phyloP scores from a whole-genome alignment of 768 basidiomycete genomes.

The Saitozyma sp. region DNA sequence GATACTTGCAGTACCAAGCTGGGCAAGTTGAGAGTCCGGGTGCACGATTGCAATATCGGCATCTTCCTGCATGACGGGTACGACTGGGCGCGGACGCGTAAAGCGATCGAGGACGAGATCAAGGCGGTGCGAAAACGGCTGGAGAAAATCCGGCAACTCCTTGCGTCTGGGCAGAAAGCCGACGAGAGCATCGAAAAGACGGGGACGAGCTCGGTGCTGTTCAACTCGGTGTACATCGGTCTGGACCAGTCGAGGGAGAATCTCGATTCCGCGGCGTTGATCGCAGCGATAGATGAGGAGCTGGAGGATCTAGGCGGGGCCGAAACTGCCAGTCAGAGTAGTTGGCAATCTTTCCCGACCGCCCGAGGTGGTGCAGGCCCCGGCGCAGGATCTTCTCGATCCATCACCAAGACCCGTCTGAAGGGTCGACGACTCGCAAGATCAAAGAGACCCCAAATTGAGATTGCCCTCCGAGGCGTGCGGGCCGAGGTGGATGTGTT shows the following conservation, averaged over 20 bases:
- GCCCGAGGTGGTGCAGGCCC: slow-evolving; percentile 20
- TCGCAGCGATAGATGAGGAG: slow-evolving; percentile 91
- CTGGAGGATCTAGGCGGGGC: slow-evolving; percentile 62
- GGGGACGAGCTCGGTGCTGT: slow-evolving; percentile 71
- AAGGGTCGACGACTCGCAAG: slow-evolving; percentile 32
- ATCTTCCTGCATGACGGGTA: slow-evolving; percentile 88
- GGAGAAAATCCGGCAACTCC: slow-evolving; percentile 84
- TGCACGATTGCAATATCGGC: slow-evolving; percentile 65
- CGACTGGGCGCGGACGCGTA: slow-evolving; percentile 85
- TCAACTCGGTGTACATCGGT: slow-evolving; percentile 93
- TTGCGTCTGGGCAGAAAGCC: slow-evolving; percentile 82
- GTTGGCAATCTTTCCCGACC: slow-evolving; percentile 80
- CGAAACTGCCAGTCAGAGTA: slow-evolving; percentile 75
- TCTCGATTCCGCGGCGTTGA: slow-evolving; percentile 70
- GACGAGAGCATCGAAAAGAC: slow-evolving; percentile 67
- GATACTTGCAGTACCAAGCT: slow-evolving; percentile 2
- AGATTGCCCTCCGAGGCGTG: slow-evolving; percentile 70
- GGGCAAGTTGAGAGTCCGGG: slow-evolving; percentile 41
- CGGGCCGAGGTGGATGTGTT: slow-evolving; percentile 61
- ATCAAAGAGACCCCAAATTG: slow-evolving; percentile 77
- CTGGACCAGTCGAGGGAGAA: slow-evolving; percentile 69
- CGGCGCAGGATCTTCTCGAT: neutral
- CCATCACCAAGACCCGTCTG: slow-evolving; percentile 22
- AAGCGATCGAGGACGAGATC: slow-evolving; percentile 80
- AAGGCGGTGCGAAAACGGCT: slow-evolving; percentile 82